These are phyloP conservation scores for Adenanthera pavonina DNA, from an alignment of 306 rosid genomes.

Conservation along the genomic window DNA sequence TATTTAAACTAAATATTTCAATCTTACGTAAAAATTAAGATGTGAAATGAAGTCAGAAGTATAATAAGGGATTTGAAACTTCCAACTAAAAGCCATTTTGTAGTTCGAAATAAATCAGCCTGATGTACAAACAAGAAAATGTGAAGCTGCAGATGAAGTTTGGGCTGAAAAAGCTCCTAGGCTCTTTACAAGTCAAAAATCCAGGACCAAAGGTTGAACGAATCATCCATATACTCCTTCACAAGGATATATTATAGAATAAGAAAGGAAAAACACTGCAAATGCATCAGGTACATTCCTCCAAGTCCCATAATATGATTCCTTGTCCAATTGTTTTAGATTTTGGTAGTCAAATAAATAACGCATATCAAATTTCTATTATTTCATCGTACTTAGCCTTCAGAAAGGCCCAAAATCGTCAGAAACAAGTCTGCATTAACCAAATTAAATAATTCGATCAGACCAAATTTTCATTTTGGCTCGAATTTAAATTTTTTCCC, in stretches of 20 bases:
- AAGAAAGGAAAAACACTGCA: background rate
- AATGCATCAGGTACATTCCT: constrained; percentile 6
- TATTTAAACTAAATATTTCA: background rate
- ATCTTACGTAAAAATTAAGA: constrained; percentile 15
- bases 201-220: constrained; percentile 1
- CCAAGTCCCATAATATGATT: background rate
- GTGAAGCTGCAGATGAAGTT: constrained; percentile 8
- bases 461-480: background rate
- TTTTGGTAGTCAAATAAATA: background rate
- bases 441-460: constrained; percentile 12
- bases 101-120: background rate
- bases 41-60: constrained; percentile 1
- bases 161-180: constrained; percentile 7
- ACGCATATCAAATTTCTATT: background rate
- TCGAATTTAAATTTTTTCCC: background rate
- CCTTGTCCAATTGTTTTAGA: background rate
- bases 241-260: background rate
- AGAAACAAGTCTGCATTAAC: constrained; percentile 15
- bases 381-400: background rate
- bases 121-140: background rate
- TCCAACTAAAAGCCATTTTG: constrained; percentile 3
- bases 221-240: background rate
- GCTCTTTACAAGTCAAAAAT: background rate
- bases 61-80: background rate
- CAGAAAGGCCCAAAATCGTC: background rate